These are phyloP conservation scores for Orbilia brochopaga DNA, from an alignment of 2,329 filamentous ascomycete species.

Conservation along the genomic window DNA sequence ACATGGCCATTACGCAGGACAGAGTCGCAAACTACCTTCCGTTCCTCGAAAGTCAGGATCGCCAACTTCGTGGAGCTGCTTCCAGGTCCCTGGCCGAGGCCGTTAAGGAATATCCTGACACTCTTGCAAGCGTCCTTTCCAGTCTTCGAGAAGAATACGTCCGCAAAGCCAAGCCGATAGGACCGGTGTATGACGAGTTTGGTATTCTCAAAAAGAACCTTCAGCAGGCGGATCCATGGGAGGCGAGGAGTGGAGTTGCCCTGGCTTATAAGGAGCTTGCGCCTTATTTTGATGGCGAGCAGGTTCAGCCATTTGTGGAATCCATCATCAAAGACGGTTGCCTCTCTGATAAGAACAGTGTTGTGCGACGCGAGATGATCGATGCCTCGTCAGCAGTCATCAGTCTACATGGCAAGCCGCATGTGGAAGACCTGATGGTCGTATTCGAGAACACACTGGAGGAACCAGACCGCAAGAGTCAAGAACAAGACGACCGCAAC, in stretches of 20 bases:
- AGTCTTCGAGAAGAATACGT: constrained; percentile 74
- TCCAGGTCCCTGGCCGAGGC: constrained; percentile 80
- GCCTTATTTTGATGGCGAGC: constrained; percentile 69
- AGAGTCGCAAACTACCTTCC: constrained; percentile 73
- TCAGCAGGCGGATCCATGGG: constrained; percentile 88
- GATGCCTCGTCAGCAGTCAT: constrained; percentile 85
- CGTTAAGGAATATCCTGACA: constrained; percentile 66
- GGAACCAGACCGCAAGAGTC: constrained; percentile 78
- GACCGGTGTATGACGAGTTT: constrained; percentile 85
- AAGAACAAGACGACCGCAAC: constrained; percentile 85
- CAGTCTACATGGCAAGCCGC: constrained; percentile 76
- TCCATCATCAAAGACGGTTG: constrained; percentile 88
- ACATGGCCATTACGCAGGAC: constrained; percentile 71
- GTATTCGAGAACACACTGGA: constrained; percentile 89
- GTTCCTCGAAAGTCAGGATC: constrained; percentile 80
- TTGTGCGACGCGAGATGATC: constrained; percentile 87
- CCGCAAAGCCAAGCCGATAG: constrained; percentile 79
- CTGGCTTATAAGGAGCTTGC: constrained; percentile 84
- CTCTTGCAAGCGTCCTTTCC: constrained; percentile 68
- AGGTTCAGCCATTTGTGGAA: constrained; percentile 77
- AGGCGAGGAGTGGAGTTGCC: constrained; percentile 85
- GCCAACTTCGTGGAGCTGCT: constrained; percentile 80
- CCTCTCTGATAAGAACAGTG: constrained; percentile 77
- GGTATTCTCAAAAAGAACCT: constrained; percentile 86
- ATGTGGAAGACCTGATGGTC: constrained; percentile 89